Base-by-base conservation (phyloP, 1,139 yeast species). In the Diutina ranongensis region DNA sequence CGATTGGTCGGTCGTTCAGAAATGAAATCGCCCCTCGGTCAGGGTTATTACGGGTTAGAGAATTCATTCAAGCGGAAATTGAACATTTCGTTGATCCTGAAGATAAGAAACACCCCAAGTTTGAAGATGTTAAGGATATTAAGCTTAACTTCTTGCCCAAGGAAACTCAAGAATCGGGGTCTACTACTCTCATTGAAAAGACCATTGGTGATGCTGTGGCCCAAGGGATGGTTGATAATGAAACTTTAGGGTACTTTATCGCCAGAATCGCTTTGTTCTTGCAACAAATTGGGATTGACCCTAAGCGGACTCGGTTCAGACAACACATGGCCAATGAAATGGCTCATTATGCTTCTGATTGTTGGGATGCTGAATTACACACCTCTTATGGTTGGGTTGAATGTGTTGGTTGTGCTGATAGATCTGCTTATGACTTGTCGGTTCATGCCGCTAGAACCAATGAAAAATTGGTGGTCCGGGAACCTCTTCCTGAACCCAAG, bases 281-380 rank as follows among this genome's bases (percentile, higher is more conserved):
- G 65, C 61, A 71, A 54, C 86, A 84, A 63, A 87, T 94, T 60
- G 99, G 99, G 71, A 88, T 89, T 52, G 89, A 92, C 63, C 73
- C 82, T 50, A 63, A 69, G 47, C 81, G 88, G 61, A 69, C 92
- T 65, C 80, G 99, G 67, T 94, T 94, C 78, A 84, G 99, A 74
- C 98, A 94, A 72, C 99, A 94, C 69, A 83, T 94, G 94, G 74
- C 81, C 55, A 94, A 92, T 63, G 99, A 94, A 72, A 94, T 94
- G 99, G 99, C 99, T 22, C 99, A 94, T 65, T 94, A 94, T 64
- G 98, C 98, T 49, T 82, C 95, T 54, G 99, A 94, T 69, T 94
- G 99, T 74, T 94, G 99, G 99, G 99, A 94, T 71, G 97, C 96
- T 53, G 99, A 94, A 72, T 75, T 94, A 57, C 82, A 85, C 58